Percentiles rank a stretch among this genome's conserved stretches.
Conservation (phyloP, 108 stramenopile genomes). For the Poteriospumella lacustris region DNA sequence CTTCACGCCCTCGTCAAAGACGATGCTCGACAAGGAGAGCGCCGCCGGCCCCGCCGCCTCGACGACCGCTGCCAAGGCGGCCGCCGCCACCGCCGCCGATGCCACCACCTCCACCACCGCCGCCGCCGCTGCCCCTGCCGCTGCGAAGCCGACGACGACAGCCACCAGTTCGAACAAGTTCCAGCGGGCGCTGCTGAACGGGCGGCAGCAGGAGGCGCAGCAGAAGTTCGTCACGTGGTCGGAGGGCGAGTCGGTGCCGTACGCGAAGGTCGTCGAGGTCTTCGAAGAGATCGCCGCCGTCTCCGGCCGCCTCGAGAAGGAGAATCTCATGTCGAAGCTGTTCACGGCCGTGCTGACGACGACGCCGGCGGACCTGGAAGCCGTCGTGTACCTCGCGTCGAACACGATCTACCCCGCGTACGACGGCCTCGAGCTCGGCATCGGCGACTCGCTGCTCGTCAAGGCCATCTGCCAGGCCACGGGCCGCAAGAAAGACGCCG, state of each 20-base stretch:
- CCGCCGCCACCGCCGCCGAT: no score
- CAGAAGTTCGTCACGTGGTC: background rate
- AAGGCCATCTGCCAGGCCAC: slow-evolving; percentile 84
- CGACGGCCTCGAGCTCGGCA: slow-evolving; percentile 88
- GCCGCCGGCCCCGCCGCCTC: no score
- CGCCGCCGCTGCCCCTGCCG: no score
- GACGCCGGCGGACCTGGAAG: slow-evolving; percentile 63
- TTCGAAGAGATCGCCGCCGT: slow-evolving; percentile 71
- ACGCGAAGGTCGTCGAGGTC: slow-evolving; percentile 61
- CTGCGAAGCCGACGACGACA: no score
- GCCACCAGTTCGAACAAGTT: no score
- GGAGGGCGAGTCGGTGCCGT: slow-evolving; percentile 48
- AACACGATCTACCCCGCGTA: slow-evolving; percentile 87
- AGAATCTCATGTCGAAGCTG: slow-evolving; percentile 64
- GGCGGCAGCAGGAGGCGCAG: no score
- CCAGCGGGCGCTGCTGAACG: no score
- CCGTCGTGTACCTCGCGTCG: slow-evolving; percentile 71
- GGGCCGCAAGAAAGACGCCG: slow-evolving; percentile 58
- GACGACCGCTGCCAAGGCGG: no score
- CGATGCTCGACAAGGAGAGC: no score
- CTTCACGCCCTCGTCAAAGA: no score
- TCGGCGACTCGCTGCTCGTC: slow-evolving; percentile 87
- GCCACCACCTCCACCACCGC: no score
- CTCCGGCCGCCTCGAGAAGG: slow-evolving; percentile 76
- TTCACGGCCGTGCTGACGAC: slow-evolving; percentile 57